Conservation (phyloP, 2,329 filamentous ascomycete genomes). For the Neoascochyta sp. region DNA sequence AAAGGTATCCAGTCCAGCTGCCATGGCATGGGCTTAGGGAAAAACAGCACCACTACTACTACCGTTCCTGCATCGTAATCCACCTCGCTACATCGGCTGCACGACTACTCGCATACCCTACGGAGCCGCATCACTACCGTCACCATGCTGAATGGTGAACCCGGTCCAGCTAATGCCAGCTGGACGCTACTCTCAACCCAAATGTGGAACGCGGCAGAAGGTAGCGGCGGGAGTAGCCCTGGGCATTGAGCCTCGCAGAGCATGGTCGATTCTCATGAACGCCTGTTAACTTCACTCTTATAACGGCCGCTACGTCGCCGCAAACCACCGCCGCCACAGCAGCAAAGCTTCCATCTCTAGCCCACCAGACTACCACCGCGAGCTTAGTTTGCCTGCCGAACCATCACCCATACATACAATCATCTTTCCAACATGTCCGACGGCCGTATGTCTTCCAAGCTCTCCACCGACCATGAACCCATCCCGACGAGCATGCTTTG, state of each 20-base stretch:
- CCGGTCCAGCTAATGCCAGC: constrained; percentile 27
- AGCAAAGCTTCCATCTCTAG: constrained; percentile 15
- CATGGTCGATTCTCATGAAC: constrained; percentile 26
- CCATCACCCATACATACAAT: constrained; percentile 1
- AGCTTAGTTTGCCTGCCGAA: constrained; percentile 2
- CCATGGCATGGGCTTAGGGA: constrained; percentile 23
- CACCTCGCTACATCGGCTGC: constrained; percentile 13
- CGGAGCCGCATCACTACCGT: constrained; percentile 24
- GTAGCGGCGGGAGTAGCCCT: constrained; percentile 38
- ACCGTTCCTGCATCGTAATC: constrained; percentile 24
- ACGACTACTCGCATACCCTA: constrained; percentile 31
- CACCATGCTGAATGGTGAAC: constrained; percentile 35
- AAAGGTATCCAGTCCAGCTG: constrained; percentile 30
- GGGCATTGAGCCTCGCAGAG: constrained; percentile 30
- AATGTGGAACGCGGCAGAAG: constrained; percentile 38
- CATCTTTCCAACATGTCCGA: constrained; percentile 48
- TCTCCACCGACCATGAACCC: constrained; percentile 1
- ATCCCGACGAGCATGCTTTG: no score
- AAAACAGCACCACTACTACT: constrained; percentile 26
- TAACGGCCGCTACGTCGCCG: constrained; percentile 35
- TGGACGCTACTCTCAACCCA: constrained; percentile 34
- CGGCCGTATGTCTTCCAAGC: constrained; percentile 48
- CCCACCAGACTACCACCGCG: constrained; percentile 2
- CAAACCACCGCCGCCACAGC: constrained; percentile 16
- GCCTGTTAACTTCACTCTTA: constrained; percentile 28